phyloP scores from a whole-genome alignment of 2,329 filamentous ascomycete genomes.

The Colletotrichum cereale region DNA sequence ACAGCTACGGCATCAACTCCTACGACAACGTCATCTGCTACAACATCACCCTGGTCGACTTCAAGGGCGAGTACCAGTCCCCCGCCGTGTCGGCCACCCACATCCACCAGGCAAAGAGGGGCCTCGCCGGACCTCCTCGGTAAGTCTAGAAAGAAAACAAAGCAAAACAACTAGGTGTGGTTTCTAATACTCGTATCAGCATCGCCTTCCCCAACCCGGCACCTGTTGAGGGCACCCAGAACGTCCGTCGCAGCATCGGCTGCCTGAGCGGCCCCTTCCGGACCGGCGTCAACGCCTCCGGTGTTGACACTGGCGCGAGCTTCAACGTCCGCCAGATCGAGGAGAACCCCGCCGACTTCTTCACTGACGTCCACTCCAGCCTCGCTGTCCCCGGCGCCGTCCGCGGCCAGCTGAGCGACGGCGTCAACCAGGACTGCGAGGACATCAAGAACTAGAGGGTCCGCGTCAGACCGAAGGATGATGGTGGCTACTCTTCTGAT shows the following conservation, averaged over 20 bases:
- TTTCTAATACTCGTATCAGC: constrained; percentile 32
- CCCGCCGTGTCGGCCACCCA: constrained; percentile 66
- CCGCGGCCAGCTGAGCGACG: constrained; percentile 59
- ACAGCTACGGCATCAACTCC: constrained; percentile 66
- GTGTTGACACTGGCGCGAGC: constrained; percentile 52
- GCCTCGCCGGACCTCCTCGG: constrained; percentile 63
- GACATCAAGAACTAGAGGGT: background rate
- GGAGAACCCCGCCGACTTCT: constrained; percentile 62
- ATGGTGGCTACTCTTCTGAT: too few relatives aligned
- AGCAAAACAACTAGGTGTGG: background rate
- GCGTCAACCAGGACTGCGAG: constrained; percentile 12
- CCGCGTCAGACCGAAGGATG: accelerated
- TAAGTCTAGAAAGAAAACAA: constrained; percentile 37
- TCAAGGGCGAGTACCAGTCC: constrained; percentile 64
- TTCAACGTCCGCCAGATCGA: constrained; percentile 66
- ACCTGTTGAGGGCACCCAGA: constrained; percentile 47
- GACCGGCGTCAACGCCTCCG: constrained; percentile 48
- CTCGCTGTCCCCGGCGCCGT: constrained; percentile 63
- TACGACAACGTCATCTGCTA: constrained; percentile 58
- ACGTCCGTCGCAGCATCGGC: constrained; percentile 54
- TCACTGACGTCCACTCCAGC: constrained; percentile 65
- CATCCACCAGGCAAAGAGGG: constrained; percentile 63
- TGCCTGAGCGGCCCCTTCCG: constrained; percentile 54
- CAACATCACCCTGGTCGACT: constrained; percentile 63
- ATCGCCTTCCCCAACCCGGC: constrained; percentile 64